Conservation (phyloP, 2,329 filamentous ascomycete species). For the Pseudogymnoascus sp. region DNA sequence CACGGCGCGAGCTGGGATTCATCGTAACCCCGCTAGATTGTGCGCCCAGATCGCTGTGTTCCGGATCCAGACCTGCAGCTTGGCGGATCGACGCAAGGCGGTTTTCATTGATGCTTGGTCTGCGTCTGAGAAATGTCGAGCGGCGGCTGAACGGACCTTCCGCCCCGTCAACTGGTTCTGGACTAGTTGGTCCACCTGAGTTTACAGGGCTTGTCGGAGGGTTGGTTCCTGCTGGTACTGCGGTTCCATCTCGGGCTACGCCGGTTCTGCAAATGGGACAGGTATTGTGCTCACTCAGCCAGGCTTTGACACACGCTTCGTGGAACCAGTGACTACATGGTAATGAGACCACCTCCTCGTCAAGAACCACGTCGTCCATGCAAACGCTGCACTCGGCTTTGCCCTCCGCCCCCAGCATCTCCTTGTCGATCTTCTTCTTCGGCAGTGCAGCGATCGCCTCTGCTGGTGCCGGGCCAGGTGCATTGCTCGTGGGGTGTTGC, state of each 20-base stretch:
- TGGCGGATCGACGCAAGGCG: neutral
- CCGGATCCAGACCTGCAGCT: neutral
- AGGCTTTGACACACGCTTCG: conserved; percentile 69
- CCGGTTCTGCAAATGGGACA: conserved; percentile 70
- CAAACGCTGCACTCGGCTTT: conserved; percentile 90
- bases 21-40: neutral
- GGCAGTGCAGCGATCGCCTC: conserved; percentile 67
- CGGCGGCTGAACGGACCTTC: neutral
- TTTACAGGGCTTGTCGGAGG: conserved; percentile 10
- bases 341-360: conserved; percentile 66
- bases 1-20: neutral
- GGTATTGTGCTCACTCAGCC: conserved; percentile 86
- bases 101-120: neutral
- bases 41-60: neutral
- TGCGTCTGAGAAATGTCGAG: neutral
- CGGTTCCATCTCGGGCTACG: conserved; percentile 20
- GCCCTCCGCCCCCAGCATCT: conserved; percentile 58
- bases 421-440: conserved; percentile 60
- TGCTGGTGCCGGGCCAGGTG: conserved; percentile 72
- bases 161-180: neutral
- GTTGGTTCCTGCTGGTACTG: conserved; percentile 8
- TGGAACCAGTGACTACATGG: conserved; percentile 96
- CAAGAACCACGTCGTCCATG: conserved; percentile 73
- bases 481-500: conserved; percentile 66
- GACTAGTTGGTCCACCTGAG: neutral